Conservation (phyloP, 2,329 filamentous ascomycete species). For the Penicillium sp. region DNA sequence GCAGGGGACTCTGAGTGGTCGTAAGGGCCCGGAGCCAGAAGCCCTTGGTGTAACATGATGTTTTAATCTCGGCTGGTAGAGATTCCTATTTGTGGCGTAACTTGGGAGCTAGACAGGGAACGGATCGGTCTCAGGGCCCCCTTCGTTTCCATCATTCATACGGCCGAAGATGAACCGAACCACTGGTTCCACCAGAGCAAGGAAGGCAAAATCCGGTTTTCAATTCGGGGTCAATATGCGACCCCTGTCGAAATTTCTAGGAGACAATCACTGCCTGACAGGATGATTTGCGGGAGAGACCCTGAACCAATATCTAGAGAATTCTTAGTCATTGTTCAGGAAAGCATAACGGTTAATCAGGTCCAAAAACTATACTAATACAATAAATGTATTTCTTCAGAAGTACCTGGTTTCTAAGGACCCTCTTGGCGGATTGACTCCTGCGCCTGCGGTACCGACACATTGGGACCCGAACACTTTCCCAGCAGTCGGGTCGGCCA, state of each 20-base stretch:
- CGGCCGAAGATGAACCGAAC: neutral
- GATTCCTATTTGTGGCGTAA: neutral
- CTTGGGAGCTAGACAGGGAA: neutral
- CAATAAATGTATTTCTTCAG: neutral
- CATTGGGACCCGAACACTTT: slow-evolving; percentile 22
- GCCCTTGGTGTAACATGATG: neutral
- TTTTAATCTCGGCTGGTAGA: neutral
- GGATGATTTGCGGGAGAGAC: no score
- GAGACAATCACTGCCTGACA: neutral
- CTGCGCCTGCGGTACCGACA: slow-evolving; percentile 21
- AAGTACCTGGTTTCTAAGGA: neutral
- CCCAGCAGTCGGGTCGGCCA: slow-evolving; percentile 21
- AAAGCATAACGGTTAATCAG: no score
- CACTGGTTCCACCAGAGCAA: neutral
- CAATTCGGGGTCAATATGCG: neutral
- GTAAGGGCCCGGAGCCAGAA: neutral
- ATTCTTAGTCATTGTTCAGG: no score
- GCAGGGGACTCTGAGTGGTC: neutral
- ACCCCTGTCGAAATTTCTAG: neutral
- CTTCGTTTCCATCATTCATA: neutral
- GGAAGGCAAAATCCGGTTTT: neutral
- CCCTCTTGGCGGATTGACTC: slow-evolving; percentile 12
- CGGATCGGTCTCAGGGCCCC: neutral
- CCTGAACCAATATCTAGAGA: no score
- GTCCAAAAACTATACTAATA: neutral